phyloP scores from a whole-genome alignment of 768 basidiomycete genomes.

The Rhodosporidiobolus sp. region DNA sequence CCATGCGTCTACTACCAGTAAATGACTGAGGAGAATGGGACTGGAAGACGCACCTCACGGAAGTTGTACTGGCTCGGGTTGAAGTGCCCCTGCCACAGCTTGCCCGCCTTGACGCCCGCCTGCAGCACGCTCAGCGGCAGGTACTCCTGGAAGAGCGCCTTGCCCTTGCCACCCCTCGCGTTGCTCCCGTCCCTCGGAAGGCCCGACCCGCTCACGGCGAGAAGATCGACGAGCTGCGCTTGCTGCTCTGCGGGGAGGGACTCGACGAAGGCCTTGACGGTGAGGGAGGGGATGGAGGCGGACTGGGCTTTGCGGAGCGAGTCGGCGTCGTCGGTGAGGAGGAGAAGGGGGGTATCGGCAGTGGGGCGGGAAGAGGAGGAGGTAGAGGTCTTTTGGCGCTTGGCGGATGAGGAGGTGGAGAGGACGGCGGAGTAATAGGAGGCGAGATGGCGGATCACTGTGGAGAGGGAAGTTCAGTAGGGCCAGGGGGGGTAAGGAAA shows the following conservation, averaged over 20 bases:
- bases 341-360: constrained; percentile 57
- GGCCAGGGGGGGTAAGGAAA: not conserved
- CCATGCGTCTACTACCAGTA: too few relatives aligned
- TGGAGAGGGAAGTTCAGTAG: not conserved
- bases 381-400: constrained; percentile 34
- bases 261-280: constrained; percentile 82
- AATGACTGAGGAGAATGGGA: not conserved
- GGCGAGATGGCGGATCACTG: constrained; percentile 83
- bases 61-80: constrained; percentile 95
- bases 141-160: constrained; percentile 58
- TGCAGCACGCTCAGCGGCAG: constrained; percentile 65
- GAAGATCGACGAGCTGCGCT: constrained; percentile 70
- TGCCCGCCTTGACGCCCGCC: constrained; percentile 79
- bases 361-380: constrained; percentile 51
- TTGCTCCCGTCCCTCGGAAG: constrained; percentile 47
- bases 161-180: constrained; percentile 58
- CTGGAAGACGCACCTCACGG: constrained; percentile 62
- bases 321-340: constrained; percentile 84
- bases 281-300: constrained; percentile 61
- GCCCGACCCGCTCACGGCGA: constrained; percentile 66
- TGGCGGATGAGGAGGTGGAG: constrained; percentile 23
- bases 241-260: constrained; percentile 59
- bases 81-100: constrained; percentile 88
- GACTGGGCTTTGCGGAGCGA: constrained; percentile 73
- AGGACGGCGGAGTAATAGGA: constrained; percentile 83